Conservation (phyloP, 768 basidiomycete species). For the Myochromella boudieri region DNA sequence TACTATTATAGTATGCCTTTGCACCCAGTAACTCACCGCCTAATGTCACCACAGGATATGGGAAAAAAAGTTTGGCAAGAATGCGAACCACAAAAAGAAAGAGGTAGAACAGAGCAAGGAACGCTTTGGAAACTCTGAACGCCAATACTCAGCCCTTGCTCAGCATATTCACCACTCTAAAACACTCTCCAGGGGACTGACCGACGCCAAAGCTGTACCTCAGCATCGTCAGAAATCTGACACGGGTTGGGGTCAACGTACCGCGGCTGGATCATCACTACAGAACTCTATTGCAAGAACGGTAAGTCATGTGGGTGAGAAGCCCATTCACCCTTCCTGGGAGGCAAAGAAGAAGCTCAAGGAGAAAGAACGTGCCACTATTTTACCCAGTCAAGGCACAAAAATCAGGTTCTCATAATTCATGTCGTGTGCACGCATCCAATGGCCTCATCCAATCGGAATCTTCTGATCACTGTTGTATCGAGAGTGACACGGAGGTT, state of each 20-base stretch:
- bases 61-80: slow-evolving; percentile 94
- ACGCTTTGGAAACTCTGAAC: not conserved
- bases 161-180: not conserved
- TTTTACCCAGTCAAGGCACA: slow-evolving; percentile 72
- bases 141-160: slow-evolving; percentile 2
- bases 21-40: slow-evolving; percentile 1
- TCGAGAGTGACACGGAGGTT: too few relatives aligned
- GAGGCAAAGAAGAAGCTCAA: slow-evolving; percentile 86
- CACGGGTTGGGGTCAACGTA: slow-evolving; percentile 26
- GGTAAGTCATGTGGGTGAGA: slow-evolving; percentile 24
- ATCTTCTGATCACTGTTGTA: not conserved
- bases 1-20: slow-evolving; percentile 20
- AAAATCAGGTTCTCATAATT: slow-evolving; percentile 70
- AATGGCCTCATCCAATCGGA: slow-evolving; percentile 1
- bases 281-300: slow-evolving; percentile 3
- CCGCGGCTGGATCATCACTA: slow-evolving; percentile 12
- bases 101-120: slow-evolving; percentile 28
- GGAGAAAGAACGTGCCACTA: slow-evolving; percentile 61
- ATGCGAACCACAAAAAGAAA: slow-evolving; percentile 90
- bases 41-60: slow-evolving; percentile 68
- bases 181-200: not conserved
- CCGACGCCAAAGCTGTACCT: slow-evolving; percentile 13
- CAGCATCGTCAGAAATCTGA: slow-evolving; percentile 23
- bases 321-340: slow-evolving; percentile 90
- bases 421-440: slow-evolving; percentile 13